These are phyloP conservation scores for Cardamine chenopodiifolia DNA, from an alignment of 345 rosid species.

Conservation along the genomic window DNA sequence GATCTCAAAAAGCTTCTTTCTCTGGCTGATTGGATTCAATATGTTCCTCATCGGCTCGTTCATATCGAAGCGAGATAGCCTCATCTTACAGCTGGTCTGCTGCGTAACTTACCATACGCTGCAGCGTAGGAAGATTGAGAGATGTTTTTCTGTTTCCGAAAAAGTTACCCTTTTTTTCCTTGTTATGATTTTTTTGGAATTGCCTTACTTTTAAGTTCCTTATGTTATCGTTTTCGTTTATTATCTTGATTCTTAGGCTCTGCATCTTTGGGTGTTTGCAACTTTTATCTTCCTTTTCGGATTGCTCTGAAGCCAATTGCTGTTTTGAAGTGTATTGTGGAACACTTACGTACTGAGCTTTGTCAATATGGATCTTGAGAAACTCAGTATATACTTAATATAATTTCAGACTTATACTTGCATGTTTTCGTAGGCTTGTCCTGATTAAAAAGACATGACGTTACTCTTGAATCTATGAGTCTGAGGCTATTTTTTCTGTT, in stretches of 20 bases:
- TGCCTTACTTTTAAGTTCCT: not conserved
- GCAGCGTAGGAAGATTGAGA: slow-evolving; percentile 48
- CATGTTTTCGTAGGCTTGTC: slow-evolving; percentile 51
- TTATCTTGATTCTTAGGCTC: not conserved
- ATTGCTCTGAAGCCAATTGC: not conserved
- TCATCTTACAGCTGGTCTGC: slow-evolving; percentile 50
- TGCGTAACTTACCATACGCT: slow-evolving; percentile 35
- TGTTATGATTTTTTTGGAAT: not conserved
- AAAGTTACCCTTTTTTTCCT: not conserved
- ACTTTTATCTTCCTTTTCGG: not conserved
- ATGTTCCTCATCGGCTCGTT: slow-evolving; percentile 54
- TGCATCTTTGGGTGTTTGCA: not conserved
- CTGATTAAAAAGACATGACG: slow-evolving; percentile 38
- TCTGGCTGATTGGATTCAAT: slow-evolving; percentile 44
- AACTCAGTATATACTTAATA: not conserved
- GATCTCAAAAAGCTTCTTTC: slow-evolving; percentile 48
- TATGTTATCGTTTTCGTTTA: not conserved
- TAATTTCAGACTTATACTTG: not conserved
- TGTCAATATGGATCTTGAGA: not conserved
- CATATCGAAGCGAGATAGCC: slow-evolving; percentile 50
- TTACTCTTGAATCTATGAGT: slow-evolving; percentile 19
- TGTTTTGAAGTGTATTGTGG: not conserved
- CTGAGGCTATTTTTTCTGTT: slow-evolving; percentile 36
- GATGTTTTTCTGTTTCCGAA: not conserved
- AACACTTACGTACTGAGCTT: not conserved